Conservation (phyloP, 176 grass and related monocot genomes). For the Olyra latifolia region DNA sequence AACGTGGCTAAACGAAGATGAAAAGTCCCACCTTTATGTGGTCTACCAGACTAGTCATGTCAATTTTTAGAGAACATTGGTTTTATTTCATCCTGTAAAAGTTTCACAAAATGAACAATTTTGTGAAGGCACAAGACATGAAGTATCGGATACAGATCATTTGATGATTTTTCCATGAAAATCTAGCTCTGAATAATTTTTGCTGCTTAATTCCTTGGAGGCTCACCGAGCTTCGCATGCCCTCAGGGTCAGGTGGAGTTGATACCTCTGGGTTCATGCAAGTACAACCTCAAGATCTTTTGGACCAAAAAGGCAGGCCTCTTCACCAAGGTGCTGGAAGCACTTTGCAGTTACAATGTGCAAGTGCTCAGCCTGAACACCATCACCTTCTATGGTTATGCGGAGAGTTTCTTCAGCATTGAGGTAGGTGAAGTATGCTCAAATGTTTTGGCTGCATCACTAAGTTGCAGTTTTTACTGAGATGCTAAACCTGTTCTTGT, state of each 20-base stretch:
- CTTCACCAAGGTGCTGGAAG: constrained; percentile 73
- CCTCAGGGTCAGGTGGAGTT: constrained; percentile 58
- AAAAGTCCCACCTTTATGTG: not conserved
- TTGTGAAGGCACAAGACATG: not conserved
- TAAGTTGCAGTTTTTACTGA: not conserved
- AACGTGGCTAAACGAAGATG: not conserved
- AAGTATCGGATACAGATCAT: not conserved
- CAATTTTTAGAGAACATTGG: not conserved
- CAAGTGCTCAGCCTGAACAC: constrained; percentile 58
- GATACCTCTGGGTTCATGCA: constrained; percentile 46
- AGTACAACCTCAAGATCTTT: constrained; percentile 66
- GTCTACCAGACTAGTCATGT: not conserved
- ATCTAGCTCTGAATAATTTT: not conserved
- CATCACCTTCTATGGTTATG: constrained; percentile 59
- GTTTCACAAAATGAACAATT: not conserved
- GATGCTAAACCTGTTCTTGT: no score
- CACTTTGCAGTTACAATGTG: constrained; percentile 52
- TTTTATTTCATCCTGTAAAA: not conserved
- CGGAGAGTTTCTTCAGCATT: constrained; percentile 56
- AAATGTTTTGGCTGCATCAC: not conserved
- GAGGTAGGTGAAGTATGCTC: constrained; percentile 35
- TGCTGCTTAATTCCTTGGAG: not conserved
- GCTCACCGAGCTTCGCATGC: not conserved
- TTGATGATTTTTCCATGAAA: not conserved
- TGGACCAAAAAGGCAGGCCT: constrained; percentile 49